phyloP scores from a whole-genome alignment of 805 yeast species.

The Candida morakotiae region DNA sequence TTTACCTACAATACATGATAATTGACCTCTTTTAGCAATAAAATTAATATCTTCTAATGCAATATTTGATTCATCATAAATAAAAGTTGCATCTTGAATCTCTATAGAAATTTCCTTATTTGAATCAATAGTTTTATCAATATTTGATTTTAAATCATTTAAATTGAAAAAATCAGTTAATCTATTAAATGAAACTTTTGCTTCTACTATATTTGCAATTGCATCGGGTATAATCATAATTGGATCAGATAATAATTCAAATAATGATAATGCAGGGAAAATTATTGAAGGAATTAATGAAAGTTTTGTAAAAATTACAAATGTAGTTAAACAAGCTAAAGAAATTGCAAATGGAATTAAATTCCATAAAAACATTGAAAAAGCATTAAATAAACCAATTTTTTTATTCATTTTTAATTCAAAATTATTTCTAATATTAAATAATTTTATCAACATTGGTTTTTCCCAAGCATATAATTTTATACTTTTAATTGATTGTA shows the following conservation, averaged over 20 bases:
- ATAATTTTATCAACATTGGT: slow-evolving; percentile 72
- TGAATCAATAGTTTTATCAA: slow-evolving; percentile 52
- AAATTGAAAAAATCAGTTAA: slow-evolving; percentile 67
- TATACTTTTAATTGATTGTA: slow-evolving; percentile 87
- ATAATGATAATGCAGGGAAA: slow-evolving; percentile 83
- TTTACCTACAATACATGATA: slow-evolving; percentile 81
- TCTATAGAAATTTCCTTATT: slow-evolving; percentile 66
- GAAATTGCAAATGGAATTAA: slow-evolving; percentile 88
- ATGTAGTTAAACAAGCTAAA: slow-evolving; percentile 83
- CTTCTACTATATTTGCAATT: slow-evolving; percentile 79
- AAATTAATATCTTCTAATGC: slow-evolving; percentile 64
- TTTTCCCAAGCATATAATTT: slow-evolving; percentile 95
- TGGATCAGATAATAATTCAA: slow-evolving; percentile 88
- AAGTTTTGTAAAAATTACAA: slow-evolving; percentile 48
- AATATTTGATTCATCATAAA: slow-evolving; percentile 75
- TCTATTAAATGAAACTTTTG: slow-evolving; percentile 78
- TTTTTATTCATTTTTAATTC: slow-evolving; percentile 73
- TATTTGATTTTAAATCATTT: slow-evolving; percentile 77
- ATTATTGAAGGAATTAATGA: slow-evolving; percentile 88
- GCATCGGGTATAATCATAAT: slow-evolving; percentile 89
- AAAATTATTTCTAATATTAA: slow-evolving; percentile 79
- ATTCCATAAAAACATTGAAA: slow-evolving; percentile 72
- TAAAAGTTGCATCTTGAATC: slow-evolving; percentile 63
- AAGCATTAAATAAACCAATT: slow-evolving; percentile 70
- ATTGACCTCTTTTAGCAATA: slow-evolving; percentile 65